phyloP scores from a whole-genome alignment of 148 eudicot species.

The Persicaria maculosa region DNA sequence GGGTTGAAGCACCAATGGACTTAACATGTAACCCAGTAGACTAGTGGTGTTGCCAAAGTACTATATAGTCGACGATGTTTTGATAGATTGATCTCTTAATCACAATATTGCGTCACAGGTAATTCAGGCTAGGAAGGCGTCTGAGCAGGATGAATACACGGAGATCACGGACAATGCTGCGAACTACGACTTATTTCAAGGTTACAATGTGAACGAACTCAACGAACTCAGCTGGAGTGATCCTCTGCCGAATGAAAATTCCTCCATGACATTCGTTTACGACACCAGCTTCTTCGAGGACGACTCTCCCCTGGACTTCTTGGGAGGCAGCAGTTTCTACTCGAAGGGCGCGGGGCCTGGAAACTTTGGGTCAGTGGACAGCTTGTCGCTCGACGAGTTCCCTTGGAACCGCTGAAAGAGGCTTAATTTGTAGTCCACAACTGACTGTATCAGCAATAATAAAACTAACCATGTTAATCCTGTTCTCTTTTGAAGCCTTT shows the following conservation, averaged over 20 bases:
- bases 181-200: slow-evolving; percentile 9
- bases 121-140: slow-evolving; percentile 55
- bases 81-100: neutral
- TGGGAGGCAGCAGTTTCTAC: slow-evolving; percentile 32
- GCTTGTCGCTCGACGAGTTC: slow-evolving; percentile 46
- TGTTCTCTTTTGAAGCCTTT: neutral
- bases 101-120: slow-evolving; percentile 29
- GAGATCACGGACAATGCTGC: slow-evolving; percentile 19
- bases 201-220: slow-evolving; percentile 20
- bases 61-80: too few species aligned
- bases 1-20: too few species aligned
- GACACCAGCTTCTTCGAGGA: slow-evolving; percentile 36
- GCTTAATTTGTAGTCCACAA: neutral
- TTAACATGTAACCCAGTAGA: too few species aligned
- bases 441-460: neutral
- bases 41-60: too few species aligned
- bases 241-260: slow-evolving; percentile 4
- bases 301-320: slow-evolving; percentile 47
- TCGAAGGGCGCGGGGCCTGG: slow-evolving; percentile 26
- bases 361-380: slow-evolving; percentile 39
- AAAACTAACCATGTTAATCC: neutral
- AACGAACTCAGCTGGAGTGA: slow-evolving; percentile 29
- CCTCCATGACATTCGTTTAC: slow-evolving; percentile 35
- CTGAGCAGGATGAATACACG: slow-evolving; percentile 23
- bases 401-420: slow-evolving; percentile 11